Evolutionary conservation across 495 filamentous ascomycete species (phyloP).

Genomic region (Penicillium manginii): DNA sequence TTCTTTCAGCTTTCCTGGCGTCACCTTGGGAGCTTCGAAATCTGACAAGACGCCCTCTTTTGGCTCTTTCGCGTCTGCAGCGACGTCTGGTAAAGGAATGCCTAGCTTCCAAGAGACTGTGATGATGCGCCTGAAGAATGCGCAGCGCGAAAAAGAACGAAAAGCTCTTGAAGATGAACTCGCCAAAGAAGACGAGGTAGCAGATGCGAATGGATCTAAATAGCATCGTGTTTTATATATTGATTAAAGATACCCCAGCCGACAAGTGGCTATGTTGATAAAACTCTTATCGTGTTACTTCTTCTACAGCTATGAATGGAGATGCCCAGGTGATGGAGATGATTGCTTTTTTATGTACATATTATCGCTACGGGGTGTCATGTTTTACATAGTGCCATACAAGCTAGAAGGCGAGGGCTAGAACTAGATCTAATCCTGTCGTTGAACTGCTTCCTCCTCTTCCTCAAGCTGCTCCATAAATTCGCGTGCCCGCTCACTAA

Average conservation of each 20-base stretch:
- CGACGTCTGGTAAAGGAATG: conserved; percentile 35
- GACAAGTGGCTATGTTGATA: not conserved
- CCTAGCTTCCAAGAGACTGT: conserved; percentile 63
- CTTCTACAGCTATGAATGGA: not conserved
- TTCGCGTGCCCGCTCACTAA: conserved; percentile 38
- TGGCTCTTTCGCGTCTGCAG: conserved; percentile 49
- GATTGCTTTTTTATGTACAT: conserved; percentile 9
- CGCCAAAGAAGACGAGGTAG: conserved; percentile 52
- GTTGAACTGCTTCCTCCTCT: conserved; percentile 36
- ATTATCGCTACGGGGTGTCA: conserved; percentile 20
- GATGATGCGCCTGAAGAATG: conserved; percentile 63
- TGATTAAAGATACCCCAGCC: conserved; percentile 20
- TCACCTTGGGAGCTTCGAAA: conserved; percentile 31
- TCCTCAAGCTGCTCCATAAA: conserved; percentile 46
- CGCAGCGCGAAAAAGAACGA: conserved; percentile 58
- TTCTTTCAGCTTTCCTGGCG: conserved; percentile 42
- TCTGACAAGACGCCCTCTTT: conserved; percentile 53
- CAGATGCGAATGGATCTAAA: conserved; percentile 37
- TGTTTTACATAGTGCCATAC: conserved; percentile 32
- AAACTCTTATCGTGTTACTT: not conserved
- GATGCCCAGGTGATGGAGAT: not conserved
- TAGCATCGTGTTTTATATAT: conserved; percentile 16
- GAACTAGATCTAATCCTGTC: conserved; percentile 23
- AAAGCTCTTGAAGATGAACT: conserved; percentile 60
- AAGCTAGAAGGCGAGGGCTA: not conserved